These are phyloP conservation scores for Cardiospermum halicacabum DNA, from an alignment of 345 rosid genomes.

Conservation along the genomic window DNA sequence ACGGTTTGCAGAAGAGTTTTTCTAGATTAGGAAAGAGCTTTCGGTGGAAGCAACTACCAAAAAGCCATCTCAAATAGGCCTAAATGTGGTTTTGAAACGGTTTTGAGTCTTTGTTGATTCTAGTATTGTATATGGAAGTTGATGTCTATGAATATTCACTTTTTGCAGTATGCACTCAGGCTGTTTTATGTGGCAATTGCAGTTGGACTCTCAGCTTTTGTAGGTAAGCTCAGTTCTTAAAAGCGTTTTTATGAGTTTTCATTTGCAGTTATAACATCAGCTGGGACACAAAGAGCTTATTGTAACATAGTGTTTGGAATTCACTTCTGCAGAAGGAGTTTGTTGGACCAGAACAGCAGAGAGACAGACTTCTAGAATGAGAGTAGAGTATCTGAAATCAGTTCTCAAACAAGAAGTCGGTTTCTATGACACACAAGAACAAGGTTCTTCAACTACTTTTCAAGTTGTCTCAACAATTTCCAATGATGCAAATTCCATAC, in stretches of 20 bases:
- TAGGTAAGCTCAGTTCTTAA: slow-evolving; percentile 37
- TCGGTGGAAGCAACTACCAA: too few relatives aligned
- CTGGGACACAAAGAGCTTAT: background rate
- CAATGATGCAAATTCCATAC: slow-evolving; percentile 56
- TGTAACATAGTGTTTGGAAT: background rate
- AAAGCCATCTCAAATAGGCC: too few relatives aligned
- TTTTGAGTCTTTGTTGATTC: too few relatives aligned
- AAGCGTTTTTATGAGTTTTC: background rate
- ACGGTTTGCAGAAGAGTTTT: too few relatives aligned
- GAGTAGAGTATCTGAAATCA: slow-evolving; percentile 54
- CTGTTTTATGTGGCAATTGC: slow-evolving; percentile 55
- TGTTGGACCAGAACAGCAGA: slow-evolving; percentile 74
- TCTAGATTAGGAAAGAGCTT: too few relatives aligned
- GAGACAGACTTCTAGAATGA: slow-evolving; percentile 61
- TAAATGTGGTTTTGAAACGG: too few relatives aligned
- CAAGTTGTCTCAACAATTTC: slow-evolving; percentile 61
- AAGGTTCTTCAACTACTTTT: slow-evolving; percentile 53
- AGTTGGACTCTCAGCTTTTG: slow-evolving; percentile 56
- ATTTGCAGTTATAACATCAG: background rate
- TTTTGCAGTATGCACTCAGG: slow-evolving; percentile 47
- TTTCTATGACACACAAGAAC: slow-evolving; percentile 60
- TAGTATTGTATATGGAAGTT: too few relatives aligned
- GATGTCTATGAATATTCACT: slow-evolving; percentile 7
- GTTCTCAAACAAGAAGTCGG: slow-evolving; percentile 66
- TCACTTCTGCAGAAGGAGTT: slow-evolving; percentile 47